Evolutionary conservation across 78 protist species (phyloP), one percentile per base, ranked within the genome.

Genomic region (Dictyostelium citrinum): DNA sequence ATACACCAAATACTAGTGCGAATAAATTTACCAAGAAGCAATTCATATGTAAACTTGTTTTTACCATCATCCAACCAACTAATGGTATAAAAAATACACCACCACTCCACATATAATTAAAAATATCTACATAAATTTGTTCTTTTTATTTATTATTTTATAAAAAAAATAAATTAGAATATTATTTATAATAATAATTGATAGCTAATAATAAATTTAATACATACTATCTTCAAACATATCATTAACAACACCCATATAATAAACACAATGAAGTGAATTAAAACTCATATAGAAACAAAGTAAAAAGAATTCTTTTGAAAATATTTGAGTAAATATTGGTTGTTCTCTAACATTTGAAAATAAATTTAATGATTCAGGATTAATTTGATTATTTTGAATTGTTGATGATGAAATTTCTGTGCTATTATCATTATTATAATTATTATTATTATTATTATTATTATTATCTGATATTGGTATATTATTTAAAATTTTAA

Each of bases 21-120:
- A 79, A 7, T 20, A 68, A n/a, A 68, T 78, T 88, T 29, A 88
- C 85, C 33, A 35, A 67, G 27, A 64, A 24, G 27, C 84, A 81
- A 33, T 78, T 78, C 49, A 88, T 46, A 10, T 64, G 35, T 22
- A 88, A 60, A 12, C 11, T 67, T 17, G 84, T 60, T 64, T 78
- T 76, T 29, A 35, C 72, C 84, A 88, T 88, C 14, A 88, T 29
- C 17, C 29, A 39, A 5, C 93, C 77, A 22, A 88, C 85, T 6
- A 88, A 8, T 45, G 93, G 93, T 12, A 88, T 83, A 3, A 88
- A 33, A 7, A 88, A 20, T 33, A 88, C 33, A 31, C 93, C 93
- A 78, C 93, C 46, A 67, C 51, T 67, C 93, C 93, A 88, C 27
- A 46, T 11, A 67, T 88, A 88, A 46, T 76, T 76, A n/a, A 88